Percentiles rank a stretch among this genome's conserved stretches.
These are phyloP conservation scores for Alternaria rosae DNA, from an alignment of 2,329 filamentous ascomycete genomes.

Conservation along the genomic window DNA sequence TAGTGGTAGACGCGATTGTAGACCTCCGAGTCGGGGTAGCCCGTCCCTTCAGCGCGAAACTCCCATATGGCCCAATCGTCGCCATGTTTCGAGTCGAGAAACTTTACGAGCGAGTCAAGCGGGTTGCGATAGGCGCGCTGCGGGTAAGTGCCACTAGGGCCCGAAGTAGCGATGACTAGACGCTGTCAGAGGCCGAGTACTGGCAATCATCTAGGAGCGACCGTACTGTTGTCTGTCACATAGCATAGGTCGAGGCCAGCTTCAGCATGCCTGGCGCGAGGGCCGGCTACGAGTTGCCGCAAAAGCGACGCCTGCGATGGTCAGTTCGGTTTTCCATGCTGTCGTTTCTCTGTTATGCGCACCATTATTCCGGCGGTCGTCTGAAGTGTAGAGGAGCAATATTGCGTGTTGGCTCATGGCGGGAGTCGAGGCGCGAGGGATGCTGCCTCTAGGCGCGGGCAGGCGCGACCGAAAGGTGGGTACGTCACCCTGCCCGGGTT, in stretches of 20 bases:
- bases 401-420: conserved; percentile 9
- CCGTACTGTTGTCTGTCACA: conserved; percentile 77
- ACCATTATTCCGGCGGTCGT: conserved; percentile 10
- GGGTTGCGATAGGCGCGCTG: conserved; percentile 94
- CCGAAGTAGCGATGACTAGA: conserved; percentile 75
- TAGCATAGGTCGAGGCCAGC: conserved; percentile 94
- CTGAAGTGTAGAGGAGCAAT: neutral
- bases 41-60: conserved; percentile 94
- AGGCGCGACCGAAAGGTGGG: conserved; percentile 15
- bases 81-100: conserved; percentile 82
- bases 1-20: conserved; percentile 87
- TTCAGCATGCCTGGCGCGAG: conserved; percentile 82
- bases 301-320: conserved; percentile 62
- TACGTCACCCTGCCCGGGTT: conserved; percentile 12
- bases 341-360: neutral
- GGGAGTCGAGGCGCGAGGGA: conserved; percentile 4
- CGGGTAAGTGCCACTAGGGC: conserved; percentile 87
- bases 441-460: conserved; percentile 1
- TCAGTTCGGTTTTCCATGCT: neutral
- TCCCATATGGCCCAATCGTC: conserved; percentile 95
- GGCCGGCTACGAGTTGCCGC: conserved; percentile 89
- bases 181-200: conserved; percentile 48
- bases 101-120: conserved; percentile 83
- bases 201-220: conserved; percentile 43
- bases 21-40: conserved; percentile 90